These are phyloP conservation scores for Nicotiana tomentosiformis DNA, from an alignment of 257 asterid genomes.

Conservation along the genomic window DNA sequence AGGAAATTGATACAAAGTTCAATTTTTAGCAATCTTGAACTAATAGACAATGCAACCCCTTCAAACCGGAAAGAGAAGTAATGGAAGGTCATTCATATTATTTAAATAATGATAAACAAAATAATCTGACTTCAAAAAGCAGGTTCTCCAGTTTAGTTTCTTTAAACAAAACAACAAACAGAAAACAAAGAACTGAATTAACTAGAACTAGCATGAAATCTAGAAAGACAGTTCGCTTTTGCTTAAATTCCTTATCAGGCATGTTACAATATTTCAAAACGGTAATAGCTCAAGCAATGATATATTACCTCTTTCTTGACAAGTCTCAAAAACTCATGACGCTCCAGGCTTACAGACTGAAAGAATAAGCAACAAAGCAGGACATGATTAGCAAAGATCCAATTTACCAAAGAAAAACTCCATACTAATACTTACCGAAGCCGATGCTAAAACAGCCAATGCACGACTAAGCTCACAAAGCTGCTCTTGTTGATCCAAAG, in stretches of 20 bases:
- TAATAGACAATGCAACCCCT: constrained; percentile 1
- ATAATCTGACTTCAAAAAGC: background rate
- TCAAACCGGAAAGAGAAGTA: background rate
- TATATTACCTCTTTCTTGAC: constrained; percentile 85
- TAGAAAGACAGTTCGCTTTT: background rate
- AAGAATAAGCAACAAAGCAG: constrained; percentile 28
- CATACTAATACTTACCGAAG: constrained; percentile 54
- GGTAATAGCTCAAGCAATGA: background rate
- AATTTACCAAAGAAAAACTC: background rate
- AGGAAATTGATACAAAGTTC: background rate
- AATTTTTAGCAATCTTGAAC: background rate
- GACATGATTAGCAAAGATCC: constrained; percentile 15
- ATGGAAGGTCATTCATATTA: background rate
- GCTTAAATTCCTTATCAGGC: background rate
- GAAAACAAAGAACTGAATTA: background rate
- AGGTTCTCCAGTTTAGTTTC: background rate
- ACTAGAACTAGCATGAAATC: background rate
- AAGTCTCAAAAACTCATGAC: constrained; percentile 90
- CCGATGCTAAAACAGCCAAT: constrained; percentile 85
- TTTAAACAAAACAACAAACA: background rate
- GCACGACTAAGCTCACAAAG: constrained; percentile 93
- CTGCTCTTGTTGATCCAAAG: constrained; percentile 81
- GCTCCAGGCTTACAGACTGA: constrained; percentile 97
- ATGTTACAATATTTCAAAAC: background rate
- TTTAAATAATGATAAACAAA: background rate